phyloP scores from a whole-genome alignment of 164 flowering plant species.

The Magnolia sinica region DNA sequence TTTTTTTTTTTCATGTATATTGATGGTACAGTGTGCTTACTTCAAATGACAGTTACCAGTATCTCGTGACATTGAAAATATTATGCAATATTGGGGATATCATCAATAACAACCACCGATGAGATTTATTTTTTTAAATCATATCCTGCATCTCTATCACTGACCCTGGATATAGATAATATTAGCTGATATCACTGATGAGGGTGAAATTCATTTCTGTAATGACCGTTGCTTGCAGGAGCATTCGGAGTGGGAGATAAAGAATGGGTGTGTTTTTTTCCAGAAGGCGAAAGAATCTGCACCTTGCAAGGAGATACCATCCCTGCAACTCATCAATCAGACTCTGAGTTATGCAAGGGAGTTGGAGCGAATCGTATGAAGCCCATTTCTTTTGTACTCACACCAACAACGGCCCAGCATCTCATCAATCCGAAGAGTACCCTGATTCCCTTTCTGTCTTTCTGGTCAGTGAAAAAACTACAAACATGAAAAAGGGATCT shows the following conservation, averaged over 20 bases:
- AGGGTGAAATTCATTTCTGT: neutral
- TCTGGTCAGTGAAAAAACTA: no score
- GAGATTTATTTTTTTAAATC: no score
- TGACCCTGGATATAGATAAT: no score
- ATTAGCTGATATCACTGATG: no score
- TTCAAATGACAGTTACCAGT: no score
- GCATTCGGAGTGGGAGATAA: constrained; percentile 89
- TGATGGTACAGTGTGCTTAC: no score
- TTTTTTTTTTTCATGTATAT: no score
- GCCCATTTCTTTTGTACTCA: neutral
- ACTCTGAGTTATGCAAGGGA: constrained; percentile 94
- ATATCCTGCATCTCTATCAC: no score
- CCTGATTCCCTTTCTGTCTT: neutral
- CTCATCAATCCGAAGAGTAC: no score
- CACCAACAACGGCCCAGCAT: neutral
- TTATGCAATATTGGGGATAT: no score
- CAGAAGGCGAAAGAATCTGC: constrained; percentile 82
- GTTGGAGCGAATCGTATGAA: constrained; percentile 85
- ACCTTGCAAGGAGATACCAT: constrained; percentile 88
- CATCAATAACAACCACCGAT: no score
- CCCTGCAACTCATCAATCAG: constrained; percentile 91
- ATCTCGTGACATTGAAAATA: no score
- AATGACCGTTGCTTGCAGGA: constrained; percentile 46
- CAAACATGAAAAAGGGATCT: neutral
- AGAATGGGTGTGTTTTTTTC: constrained; percentile 61